Evolutionary conservation across 2,329 filamentous ascomycete genomes (phyloP).

Genomic region (Pestalotiopsis sp.): DNA sequence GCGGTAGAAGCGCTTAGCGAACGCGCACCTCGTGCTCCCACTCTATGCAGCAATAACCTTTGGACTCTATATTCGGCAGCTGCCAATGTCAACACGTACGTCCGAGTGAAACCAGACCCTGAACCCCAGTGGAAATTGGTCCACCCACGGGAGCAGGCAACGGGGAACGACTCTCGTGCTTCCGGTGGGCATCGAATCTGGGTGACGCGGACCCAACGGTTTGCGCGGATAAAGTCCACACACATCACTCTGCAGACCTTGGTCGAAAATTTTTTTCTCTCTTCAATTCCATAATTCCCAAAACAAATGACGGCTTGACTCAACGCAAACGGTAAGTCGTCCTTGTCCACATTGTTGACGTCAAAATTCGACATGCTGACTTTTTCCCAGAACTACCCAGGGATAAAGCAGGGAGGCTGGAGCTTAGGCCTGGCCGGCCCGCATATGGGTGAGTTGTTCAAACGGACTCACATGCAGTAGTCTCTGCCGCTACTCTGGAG

Average conservation of each 20-base stretch:
- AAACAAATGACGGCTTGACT: not conserved
- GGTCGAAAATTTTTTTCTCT: not conserved
- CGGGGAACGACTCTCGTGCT: not conserved
- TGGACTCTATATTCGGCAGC: conserved; percentile 8
- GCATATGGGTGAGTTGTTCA: conserved; percentile 7
- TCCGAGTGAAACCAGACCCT: conserved; percentile 12
- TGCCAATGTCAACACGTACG: conserved; percentile 7
- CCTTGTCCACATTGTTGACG: not conserved
- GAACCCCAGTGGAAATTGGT: conserved; percentile 6
- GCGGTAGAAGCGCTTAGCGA: conserved; percentile 13
- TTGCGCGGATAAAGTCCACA: conserved; percentile 10
- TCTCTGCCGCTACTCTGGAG: not conserved
- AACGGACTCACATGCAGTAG: not conserved
- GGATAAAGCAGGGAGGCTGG: not conserved
- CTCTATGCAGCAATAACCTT: not conserved
- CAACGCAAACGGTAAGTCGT: conserved; percentile 9
- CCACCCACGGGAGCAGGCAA: conserved; percentile 9
- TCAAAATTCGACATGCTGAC: not conserved
- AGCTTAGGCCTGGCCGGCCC: not conserved
- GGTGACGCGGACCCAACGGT: conserved; percentile 7
- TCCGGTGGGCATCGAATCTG: not conserved
- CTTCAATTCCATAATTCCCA: not conserved
- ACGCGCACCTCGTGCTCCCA: not conserved
- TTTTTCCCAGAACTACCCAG: not conserved
- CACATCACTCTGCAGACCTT: conserved; percentile 5